Conservation (phyloP, 176 grass and related monocot genomes). For the Carex myosuroides region DNA sequence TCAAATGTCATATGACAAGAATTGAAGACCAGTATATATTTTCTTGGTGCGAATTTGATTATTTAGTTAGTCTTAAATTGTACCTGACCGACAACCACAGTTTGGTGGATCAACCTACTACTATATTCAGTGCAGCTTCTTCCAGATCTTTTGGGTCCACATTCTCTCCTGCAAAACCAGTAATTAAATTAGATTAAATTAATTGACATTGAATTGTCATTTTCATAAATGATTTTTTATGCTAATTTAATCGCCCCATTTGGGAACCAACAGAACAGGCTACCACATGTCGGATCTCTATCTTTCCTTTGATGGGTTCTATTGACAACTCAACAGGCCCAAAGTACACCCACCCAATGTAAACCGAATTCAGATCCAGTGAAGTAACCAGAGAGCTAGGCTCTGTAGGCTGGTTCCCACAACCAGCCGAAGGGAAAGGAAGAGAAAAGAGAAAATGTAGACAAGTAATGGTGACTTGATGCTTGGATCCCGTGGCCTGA, state of each 20-base stretch:
- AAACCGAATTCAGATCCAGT: no score
- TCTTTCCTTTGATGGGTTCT: no score
- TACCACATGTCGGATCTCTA: background rate
- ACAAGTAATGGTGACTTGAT: no score
- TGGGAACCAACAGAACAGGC: background rate
- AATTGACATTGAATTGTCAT: background rate
- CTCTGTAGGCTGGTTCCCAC: no score
- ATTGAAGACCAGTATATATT: background rate
- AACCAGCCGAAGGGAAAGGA: no score
- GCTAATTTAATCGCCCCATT: background rate
- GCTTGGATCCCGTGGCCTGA: no score
- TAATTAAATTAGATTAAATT: background rate
- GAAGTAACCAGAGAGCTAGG: no score
- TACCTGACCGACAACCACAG: constrained; percentile 82
- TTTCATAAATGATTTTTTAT: background rate
- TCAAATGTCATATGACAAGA: background rate
- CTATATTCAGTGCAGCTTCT: constrained; percentile 56
- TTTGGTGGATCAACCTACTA: constrained; percentile 77
- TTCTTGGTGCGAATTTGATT: background rate
- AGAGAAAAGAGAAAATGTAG: no score
- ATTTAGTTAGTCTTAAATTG: background rate
- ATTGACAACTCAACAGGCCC: no score
- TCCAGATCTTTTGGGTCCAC: constrained; percentile 79
- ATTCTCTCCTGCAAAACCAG: constrained; percentile 54
- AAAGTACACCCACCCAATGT: no score